Conservation (phyloP, 495 filamentous ascomycete genomes). For the Penicillium pulvis region DNA sequence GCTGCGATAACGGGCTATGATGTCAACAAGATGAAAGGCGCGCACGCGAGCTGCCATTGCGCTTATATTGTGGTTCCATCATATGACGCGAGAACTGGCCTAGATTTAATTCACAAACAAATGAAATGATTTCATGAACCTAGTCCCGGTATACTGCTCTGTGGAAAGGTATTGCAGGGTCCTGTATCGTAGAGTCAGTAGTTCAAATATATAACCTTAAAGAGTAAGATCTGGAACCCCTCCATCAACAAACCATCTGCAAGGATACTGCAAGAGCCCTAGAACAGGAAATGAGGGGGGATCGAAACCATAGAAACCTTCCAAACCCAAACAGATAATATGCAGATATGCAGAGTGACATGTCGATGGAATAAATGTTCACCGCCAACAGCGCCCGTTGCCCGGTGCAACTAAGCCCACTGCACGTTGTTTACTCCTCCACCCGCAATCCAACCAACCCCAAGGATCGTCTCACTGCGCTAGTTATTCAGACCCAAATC, state of each 20-base stretch:
- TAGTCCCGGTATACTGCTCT: too few species aligned
- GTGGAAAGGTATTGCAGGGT: too few species aligned
- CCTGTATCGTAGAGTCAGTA: too few species aligned
- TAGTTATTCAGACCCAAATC: slow-evolving; percentile 20
- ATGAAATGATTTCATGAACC: too few species aligned
- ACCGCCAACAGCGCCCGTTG: slow-evolving; percentile 36
- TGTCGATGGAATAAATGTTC: slow-evolving; percentile 12
- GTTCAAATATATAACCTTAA: background rate
- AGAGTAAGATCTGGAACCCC: background rate
- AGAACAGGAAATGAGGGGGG: background rate
- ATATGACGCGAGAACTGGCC: too few species aligned
- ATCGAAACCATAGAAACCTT: background rate
- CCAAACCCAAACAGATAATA: background rate
- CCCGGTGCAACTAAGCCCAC: slow-evolving; percentile 40
- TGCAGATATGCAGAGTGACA: slow-evolving; percentile 11
- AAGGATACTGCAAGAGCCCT: background rate
- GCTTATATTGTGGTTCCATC: background rate
- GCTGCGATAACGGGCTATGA: background rate
- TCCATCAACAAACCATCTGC: background rate
- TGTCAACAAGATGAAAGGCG: background rate
- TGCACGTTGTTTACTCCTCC: slow-evolving; percentile 44
- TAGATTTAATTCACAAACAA: too few species aligned
- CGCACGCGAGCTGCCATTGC: background rate
- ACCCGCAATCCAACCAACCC: slow-evolving; percentile 29
- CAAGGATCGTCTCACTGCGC: slow-evolving; percentile 29